Evolutionary conservation across 345 rosid species (phyloP).

Genomic region (Melastoma malabathricum): DNA sequence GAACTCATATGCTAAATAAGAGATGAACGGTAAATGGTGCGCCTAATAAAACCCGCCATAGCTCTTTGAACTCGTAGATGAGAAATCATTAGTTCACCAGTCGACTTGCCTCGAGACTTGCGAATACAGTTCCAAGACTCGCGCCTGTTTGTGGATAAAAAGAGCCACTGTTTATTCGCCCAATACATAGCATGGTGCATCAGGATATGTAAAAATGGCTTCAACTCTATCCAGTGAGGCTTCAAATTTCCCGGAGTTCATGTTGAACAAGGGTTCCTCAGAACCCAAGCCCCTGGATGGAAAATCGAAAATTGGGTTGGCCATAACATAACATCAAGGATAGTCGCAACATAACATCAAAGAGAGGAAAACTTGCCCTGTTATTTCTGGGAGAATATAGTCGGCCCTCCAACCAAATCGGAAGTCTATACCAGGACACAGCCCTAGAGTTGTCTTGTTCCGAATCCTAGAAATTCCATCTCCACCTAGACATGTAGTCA

Average conservation of each 20-base stretch:
- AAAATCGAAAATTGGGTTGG: neutral
- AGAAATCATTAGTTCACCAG: no score
- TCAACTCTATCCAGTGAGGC: constrained; percentile 79
- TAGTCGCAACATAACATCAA: no score
- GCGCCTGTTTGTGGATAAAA: no score
- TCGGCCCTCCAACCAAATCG: constrained; percentile 89
- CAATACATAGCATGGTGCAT: neutral
- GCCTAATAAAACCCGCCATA: no score
- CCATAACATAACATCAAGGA: constrained; percentile 1
- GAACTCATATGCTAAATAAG: no score
- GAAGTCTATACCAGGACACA: constrained; percentile 63
- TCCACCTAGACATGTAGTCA: constrained; percentile 64
- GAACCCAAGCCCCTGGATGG: constrained; percentile 44
- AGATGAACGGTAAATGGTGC: no score
- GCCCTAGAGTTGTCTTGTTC: constrained; percentile 60
- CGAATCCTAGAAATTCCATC: constrained; percentile 55
- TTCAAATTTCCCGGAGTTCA: constrained; percentile 56
- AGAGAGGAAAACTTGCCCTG: constrained; percentile 57
- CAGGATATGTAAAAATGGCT: constrained; percentile 40
- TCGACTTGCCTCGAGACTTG: no score
- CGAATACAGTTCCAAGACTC: no score
- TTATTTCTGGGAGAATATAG: constrained; percentile 64
- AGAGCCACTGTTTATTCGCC: no score
- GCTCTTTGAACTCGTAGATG: no score
- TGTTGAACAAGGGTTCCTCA: constrained; percentile 57